These are phyloP conservation scores for Phylloporus sp. DNA, from an alignment of 768 basidiomycete species.

Conservation along the genomic window DNA sequence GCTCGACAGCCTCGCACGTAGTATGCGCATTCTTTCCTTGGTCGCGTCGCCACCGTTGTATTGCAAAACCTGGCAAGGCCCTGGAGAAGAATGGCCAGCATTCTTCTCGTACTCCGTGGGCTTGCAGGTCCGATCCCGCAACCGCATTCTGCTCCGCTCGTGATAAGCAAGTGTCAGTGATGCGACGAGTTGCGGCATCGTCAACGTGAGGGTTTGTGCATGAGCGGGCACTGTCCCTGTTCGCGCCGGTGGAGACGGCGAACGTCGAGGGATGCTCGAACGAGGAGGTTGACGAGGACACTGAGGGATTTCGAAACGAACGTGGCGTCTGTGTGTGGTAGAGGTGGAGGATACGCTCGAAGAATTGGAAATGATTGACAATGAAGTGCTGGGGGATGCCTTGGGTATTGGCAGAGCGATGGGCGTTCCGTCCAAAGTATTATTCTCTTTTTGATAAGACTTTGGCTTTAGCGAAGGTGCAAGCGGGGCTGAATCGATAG, in stretches of 20 bases:
- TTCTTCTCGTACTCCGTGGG: conserved; percentile 4
- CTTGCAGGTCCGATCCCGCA: conserved; percentile 16
- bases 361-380: conserved; percentile 4
- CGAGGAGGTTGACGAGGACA: conserved; percentile 6
- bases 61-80: not conserved
- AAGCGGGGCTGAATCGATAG: not conserved
- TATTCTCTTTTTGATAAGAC: not conserved
- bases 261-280: conserved; percentile 18
- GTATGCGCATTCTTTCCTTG: not conserved
- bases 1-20: conserved; percentile 10
- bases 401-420: not conserved
- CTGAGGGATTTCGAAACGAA: conserved; percentile 20
- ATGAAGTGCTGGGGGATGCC: not conserved
- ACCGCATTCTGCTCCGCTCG: conserved; percentile 18
- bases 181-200: conserved; percentile 31
- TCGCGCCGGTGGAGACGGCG: conserved; percentile 20
- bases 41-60: not conserved
- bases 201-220: conserved; percentile 17
- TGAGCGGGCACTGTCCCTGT: conserved; percentile 6
- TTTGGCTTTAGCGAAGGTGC: not conserved
- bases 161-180: conserved; percentile 25
- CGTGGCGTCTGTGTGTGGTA: conserved; percentile 14
- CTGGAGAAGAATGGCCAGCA: conserved; percentile 10
- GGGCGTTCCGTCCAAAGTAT: not conserved
- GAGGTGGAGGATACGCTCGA: not conserved